Base-by-base conservation (phyloP, 371 early-diverging fungal species). In the Mucor lusitanicus region DNA sequence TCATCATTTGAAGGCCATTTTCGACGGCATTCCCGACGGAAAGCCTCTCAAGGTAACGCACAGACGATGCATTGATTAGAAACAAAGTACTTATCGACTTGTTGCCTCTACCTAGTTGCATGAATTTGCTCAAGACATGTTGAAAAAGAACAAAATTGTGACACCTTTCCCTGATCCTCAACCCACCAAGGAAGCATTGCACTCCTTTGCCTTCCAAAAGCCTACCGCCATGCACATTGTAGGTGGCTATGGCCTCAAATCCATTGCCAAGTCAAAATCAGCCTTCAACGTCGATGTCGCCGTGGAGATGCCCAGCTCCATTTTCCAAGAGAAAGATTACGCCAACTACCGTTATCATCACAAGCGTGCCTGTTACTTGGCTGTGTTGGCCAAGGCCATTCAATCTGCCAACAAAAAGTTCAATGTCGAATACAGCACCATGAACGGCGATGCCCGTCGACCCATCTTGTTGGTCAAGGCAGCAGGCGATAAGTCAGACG, bases 301-400 rank as follows among this genome's bases (percentile, higher is more conserved):
- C 13, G 93, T 97, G 13, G 91, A 96, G 62, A 97, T 99, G 96
- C 99, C 98, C 0, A 77, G 78, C 82, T 68, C 72, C 1, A 68
- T 97, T 30, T 94, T 97, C 73, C 90, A 90, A 71, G 96, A 97
- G 61, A 95, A 97, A 73, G 99, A 99, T 74, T 87, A 91, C 68
- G 71, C 96, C 74, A 97, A 99, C 85, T 87, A 92, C 76, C 87
- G 97, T 57, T 99, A 99, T 75, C 94, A 96, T 70, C 87, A 96
- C 80, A 99, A 99, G 75, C 90, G 98, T 48, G 92, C 97, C 0
- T 97, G 90, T 71, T 99, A 96, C 73, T 77, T 98, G 39, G 87
- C 95, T 1, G 85, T 85, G 12, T 76, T 92, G 30, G 85, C 88
- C 0, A 67, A 74, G 12, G 83, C 85, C 1, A 75, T 91, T 37